A percentile compares a stretch with the other conserved stretches of the same genome.
Conservation (phyloP, 306 rosid species). For the Malus asiatica region DNA sequence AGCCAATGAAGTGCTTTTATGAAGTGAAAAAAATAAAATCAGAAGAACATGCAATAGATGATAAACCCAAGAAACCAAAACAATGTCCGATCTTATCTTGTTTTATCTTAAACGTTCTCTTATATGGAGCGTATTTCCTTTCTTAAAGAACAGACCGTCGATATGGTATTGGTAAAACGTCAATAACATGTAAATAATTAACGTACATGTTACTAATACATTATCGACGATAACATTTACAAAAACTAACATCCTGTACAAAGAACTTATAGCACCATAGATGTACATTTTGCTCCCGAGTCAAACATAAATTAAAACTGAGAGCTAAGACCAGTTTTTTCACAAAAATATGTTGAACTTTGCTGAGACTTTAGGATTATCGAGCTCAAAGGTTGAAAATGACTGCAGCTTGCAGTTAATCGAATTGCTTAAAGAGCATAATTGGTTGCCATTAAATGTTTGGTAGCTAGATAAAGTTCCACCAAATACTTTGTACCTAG, state of each 20-base stretch:
- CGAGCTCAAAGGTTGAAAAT: too few relatives aligned
- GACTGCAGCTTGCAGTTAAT: too few relatives aligned
- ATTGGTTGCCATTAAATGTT: neutral
- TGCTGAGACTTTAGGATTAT: neutral
- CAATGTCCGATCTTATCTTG: neutral
- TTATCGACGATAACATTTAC: neutral
- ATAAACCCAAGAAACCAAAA: neutral
- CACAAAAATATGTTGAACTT: neutral
- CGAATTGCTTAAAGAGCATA: neutral
- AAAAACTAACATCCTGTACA: too few relatives aligned
- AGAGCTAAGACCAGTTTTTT: neutral
- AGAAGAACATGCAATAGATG: neutral
- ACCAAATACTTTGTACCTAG: constrained; percentile 1
- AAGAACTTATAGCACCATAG: neutral
- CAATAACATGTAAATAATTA: neutral
- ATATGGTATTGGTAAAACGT: neutral
- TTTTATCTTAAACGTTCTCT: neutral
- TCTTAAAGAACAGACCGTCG: too few relatives aligned
- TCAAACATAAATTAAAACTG: neutral
- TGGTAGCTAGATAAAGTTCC: neutral
- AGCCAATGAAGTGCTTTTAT: neutral
- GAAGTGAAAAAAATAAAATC: neutral
- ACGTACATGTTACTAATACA: neutral
- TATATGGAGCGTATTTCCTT: too few relatives aligned
- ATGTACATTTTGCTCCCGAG: neutral